Evolutionary conservation across 2,329 filamentous ascomycete genomes (phyloP).

Genomic region (Aspergillus novoparasiticus): DNA sequence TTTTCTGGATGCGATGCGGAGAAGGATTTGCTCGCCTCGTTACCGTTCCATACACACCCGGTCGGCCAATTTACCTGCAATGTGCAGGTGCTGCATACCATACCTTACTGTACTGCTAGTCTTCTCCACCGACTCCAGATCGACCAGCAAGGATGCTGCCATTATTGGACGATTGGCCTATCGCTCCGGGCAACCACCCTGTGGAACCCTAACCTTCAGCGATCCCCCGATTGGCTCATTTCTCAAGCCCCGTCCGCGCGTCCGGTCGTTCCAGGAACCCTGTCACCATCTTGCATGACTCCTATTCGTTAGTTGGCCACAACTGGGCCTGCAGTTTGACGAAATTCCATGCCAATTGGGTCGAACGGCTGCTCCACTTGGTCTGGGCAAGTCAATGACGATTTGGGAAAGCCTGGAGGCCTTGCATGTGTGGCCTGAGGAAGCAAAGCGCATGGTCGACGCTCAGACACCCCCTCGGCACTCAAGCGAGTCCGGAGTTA

Average conservation of each 20-base stretch:
- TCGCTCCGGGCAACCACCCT: slow-evolving; percentile 13
- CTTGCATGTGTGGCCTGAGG: slow-evolving; percentile 1
- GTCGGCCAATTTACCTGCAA: slow-evolving; percentile 7
- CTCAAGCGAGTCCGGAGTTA: not conserved
- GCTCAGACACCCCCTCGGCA: not conserved
- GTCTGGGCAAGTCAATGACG: slow-evolving; percentile 1
- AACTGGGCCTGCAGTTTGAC: slow-evolving; percentile 1
- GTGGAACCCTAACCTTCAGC: not conserved
- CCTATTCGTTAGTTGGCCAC: slow-evolving; percentile 17
- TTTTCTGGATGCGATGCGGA: slow-evolving; percentile 21
- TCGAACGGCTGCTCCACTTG: slow-evolving; percentile 5
- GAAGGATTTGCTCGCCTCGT: slow-evolving; percentile 19
- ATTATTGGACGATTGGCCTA: slow-evolving; percentile 22
- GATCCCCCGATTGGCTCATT: slow-evolving; percentile 13
- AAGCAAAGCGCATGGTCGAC: not conserved
- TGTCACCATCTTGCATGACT: slow-evolving; percentile 6
- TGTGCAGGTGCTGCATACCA: slow-evolving; percentile 9
- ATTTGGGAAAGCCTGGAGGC: not conserved
- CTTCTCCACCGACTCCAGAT: slow-evolving; percentile 20
- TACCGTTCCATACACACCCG: slow-evolving; percentile 15
- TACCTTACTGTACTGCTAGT: slow-evolving; percentile 17
- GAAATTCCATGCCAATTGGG: slow-evolving; percentile 16
- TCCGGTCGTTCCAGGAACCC: slow-evolving; percentile 18
- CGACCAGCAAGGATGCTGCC: slow-evolving; percentile 21
- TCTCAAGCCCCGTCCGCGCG: slow-evolving; percentile 20